A percentile compares a stretch with the other conserved stretches of the same genome.
These are phyloP conservation scores for Xylaria polymorpha DNA, from an alignment of 2,329 filamentous ascomycete genomes.

Conservation along the genomic window DNA sequence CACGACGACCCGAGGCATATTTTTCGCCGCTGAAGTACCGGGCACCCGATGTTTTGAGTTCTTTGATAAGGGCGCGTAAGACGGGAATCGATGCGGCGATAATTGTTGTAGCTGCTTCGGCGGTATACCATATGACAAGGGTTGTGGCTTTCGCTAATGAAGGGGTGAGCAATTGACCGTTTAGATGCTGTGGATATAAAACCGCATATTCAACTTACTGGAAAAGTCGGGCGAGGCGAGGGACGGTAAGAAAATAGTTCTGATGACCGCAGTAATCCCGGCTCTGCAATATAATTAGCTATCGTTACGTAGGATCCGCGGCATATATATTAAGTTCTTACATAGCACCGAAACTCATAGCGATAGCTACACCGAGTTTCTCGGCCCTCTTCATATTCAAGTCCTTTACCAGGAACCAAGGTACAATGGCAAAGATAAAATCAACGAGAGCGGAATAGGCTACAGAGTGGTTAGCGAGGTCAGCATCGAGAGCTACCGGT, in stretches of 20 bases:
- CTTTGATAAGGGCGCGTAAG: slow-evolving; percentile 48
- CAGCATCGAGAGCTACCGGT: neutral
- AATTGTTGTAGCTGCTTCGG: slow-evolving; percentile 47
- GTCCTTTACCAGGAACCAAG: slow-evolving; percentile 49
- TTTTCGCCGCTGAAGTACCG: slow-evolving; percentile 36
- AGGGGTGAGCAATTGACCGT: neutral
- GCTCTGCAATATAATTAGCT: slow-evolving; percentile 28
- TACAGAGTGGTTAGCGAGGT: slow-evolving; percentile 11
- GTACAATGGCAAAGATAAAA: slow-evolving; percentile 47
- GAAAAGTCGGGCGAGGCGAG: slow-evolving; percentile 39
- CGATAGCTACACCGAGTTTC: slow-evolving; percentile 48
- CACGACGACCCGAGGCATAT: slow-evolving; percentile 27
- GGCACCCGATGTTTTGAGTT: slow-evolving; percentile 40
- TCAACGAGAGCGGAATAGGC: slow-evolving; percentile 46
- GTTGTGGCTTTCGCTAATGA: slow-evolving; percentile 32
- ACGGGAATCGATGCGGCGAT: slow-evolving; percentile 51
- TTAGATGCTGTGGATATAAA: slow-evolving; percentile 4
- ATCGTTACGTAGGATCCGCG: neutral
- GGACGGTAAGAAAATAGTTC: slow-evolving; percentile 39
- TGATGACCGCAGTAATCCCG: slow-evolving; percentile 44
- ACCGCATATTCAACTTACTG: slow-evolving; percentile 37
- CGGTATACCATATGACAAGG: slow-evolving; percentile 47
- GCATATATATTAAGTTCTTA: slow-evolving; percentile 1
- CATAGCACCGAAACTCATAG: slow-evolving; percentile 47
- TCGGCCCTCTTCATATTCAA: slow-evolving; percentile 49